Conservation (phyloP, 345 rosid genomes). For the Brassica nigra region DNA sequence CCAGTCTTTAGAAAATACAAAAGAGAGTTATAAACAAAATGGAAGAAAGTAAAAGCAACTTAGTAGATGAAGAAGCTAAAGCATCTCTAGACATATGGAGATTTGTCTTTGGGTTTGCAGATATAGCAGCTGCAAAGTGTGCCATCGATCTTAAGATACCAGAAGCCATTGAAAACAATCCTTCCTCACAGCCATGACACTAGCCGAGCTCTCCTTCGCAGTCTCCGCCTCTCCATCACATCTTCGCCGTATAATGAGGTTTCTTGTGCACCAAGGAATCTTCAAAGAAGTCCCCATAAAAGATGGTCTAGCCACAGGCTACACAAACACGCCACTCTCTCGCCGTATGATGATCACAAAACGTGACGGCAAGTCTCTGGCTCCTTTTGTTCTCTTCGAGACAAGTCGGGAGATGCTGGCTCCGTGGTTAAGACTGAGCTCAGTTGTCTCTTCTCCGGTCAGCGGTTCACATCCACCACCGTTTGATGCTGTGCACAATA, state of each 20-base stretch:
- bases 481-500: conserved; percentile 54
- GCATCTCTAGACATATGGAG: conserved; percentile 61
- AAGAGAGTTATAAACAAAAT: neutral
- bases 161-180: conserved; percentile 57
- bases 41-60: conserved; percentile 27
- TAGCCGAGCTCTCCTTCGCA: conserved; percentile 52
- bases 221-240: conserved; percentile 52
- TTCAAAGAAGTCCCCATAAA: conserved; percentile 46
- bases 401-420: conserved; percentile 56
- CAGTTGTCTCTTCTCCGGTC: conserved; percentile 34
- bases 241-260: conserved; percentile 68
- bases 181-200: conserved; percentile 44
- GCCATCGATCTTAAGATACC: conserved; percentile 77
- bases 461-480: conserved; percentile 35
- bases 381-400: conserved; percentile 48
- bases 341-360: conserved; percentile 46
- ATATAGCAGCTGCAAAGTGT: conserved; percentile 69
- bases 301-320: conserved; percentile 39
- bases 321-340: conserved; percentile 59
- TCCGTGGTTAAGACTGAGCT: conserved; percentile 60
- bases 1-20: neutral
- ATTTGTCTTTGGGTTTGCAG: conserved; percentile 53
- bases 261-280: conserved; percentile 51
- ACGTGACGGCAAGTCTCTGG: conserved; percentile 47
- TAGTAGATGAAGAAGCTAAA: conserved; percentile 43